Percentiles rank a stretch among this genome's conserved stretches.
Evolutionary conservation across 176 grass and related monocot genomes (phyloP).

Genomic region (Zoysia pacifica): DNA sequence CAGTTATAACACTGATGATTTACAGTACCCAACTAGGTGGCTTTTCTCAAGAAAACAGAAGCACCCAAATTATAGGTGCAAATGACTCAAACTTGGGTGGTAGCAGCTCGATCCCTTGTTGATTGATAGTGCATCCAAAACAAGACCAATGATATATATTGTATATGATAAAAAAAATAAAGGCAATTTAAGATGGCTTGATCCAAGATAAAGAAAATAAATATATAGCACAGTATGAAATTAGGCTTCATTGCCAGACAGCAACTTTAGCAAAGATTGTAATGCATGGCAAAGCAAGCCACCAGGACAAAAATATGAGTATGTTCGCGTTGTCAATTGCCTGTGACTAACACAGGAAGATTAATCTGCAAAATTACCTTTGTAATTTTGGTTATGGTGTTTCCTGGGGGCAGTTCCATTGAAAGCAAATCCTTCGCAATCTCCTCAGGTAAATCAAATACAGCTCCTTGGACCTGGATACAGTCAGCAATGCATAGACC

Average conservation of each 20-base stretch:
- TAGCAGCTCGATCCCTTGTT: not conserved
- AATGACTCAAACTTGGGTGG: not conserved
- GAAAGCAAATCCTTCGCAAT: constrained; percentile 73
- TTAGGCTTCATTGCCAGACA: constrained; percentile 3
- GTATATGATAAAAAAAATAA: not conserved
- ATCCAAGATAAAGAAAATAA: not conserved
- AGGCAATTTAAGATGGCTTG: constrained; percentile 19
- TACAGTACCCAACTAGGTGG: not conserved
- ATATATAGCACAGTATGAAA: not conserved
- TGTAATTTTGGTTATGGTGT: constrained; percentile 76
- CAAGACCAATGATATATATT: not conserved
- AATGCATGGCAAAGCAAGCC: constrained; percentile 22
- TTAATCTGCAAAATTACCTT: constrained; percentile 65
- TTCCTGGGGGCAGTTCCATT: constrained; percentile 77
- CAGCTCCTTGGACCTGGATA: constrained; percentile 89
- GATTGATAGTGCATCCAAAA: not conserved
- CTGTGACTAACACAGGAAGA: constrained; percentile 9
- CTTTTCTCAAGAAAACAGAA: not conserved
- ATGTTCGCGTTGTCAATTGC: not conserved
- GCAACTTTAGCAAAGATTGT: not conserved
- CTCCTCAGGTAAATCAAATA: constrained; percentile 98
- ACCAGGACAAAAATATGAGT: not conserved
- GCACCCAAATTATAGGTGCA: not conserved
- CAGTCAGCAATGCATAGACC: constrained; percentile 22
- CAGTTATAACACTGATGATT: constrained; percentile 29